These are phyloP conservation scores for Moniliophthora roreri DNA, from an alignment of 1,284 basidiomycete species.

Conservation along the genomic window DNA sequence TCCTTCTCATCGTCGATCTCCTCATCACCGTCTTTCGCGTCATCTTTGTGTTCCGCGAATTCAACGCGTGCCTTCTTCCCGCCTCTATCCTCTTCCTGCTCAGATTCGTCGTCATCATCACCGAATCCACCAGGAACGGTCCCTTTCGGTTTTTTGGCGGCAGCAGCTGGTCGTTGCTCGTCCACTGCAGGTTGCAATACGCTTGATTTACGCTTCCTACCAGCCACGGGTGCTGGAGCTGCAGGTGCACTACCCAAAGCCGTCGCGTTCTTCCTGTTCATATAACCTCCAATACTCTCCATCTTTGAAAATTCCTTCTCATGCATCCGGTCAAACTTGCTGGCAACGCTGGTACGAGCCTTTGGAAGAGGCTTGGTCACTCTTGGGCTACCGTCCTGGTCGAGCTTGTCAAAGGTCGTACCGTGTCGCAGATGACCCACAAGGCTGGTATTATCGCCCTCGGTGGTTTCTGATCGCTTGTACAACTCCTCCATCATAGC, in stretches of 20 bases:
- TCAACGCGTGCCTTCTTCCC: slow-evolving; percentile 17
- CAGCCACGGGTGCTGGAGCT: slow-evolving; percentile 35
- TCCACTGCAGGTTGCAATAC: slow-evolving; percentile 25
- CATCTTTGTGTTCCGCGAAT: slow-evolving; percentile 10
- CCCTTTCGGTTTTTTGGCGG: slow-evolving; percentile 37
- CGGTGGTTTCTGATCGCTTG: slow-evolving; percentile 45
- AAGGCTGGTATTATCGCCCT: slow-evolving; percentile 40
- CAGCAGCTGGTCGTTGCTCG: slow-evolving; percentile 18
- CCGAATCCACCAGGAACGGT: slow-evolving; percentile 58
- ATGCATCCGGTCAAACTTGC: slow-evolving; percentile 62
- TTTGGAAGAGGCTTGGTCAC: slow-evolving; percentile 32
- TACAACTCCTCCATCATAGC: too few relatives aligned
- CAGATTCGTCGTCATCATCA: slow-evolving; percentile 43
- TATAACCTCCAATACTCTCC: slow-evolving; percentile 72
- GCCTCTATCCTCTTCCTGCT: slow-evolving; percentile 34
- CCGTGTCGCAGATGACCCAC: too few relatives aligned
- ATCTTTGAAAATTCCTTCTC: slow-evolving; percentile 68
- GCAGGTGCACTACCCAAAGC: neutral
- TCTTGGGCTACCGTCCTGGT: slow-evolving; percentile 15
- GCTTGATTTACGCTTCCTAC: slow-evolving; percentile 47
- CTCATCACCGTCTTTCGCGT: slow-evolving; percentile 27
- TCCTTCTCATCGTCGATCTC: slow-evolving; percentile 36
- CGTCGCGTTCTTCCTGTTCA: slow-evolving; percentile 45
- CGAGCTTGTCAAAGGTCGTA: too few relatives aligned
- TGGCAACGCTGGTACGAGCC: slow-evolving; percentile 29